Conservation (phyloP, 1,139 yeast species). For the Taphrina sp. region DNA sequence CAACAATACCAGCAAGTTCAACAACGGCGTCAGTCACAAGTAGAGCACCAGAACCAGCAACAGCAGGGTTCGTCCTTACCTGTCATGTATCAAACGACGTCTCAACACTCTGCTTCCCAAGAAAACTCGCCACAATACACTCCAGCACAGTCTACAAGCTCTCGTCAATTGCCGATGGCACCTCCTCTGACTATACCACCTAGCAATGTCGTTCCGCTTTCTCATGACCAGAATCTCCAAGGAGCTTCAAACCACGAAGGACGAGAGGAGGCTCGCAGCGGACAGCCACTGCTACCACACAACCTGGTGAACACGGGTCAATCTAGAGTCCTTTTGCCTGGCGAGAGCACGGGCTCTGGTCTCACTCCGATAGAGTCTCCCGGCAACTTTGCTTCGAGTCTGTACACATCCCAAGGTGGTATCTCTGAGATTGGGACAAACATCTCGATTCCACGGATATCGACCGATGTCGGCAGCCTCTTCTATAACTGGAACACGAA, state of each 20-base stretch:
- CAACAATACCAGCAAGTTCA: neutral
- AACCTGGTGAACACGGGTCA: neutral
- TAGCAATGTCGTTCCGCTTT: no score
- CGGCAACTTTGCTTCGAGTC: slow-evolving; percentile 13
- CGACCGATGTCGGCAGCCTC: slow-evolving; percentile 30
- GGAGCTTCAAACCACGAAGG: no score
- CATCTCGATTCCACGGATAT: slow-evolving; percentile 25
- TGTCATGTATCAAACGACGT: no score
- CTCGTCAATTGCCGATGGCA: slow-evolving; percentile 16
- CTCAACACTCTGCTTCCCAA: no score
- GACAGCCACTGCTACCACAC: neutral
- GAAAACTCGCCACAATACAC: no score
- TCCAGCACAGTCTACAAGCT: neutral
- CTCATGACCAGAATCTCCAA: no score
- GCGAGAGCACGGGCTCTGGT: neutral
- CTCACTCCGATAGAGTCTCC: slow-evolving; percentile 26
- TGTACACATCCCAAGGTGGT: slow-evolving; percentile 5
- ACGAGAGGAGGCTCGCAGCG: no score
- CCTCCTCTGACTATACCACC: slow-evolving; percentile 15
- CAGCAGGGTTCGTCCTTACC: no score
- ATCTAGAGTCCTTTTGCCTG: slow-evolving; percentile 7
- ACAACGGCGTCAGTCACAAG: neutral
- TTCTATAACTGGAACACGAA: slow-evolving; percentile 32
- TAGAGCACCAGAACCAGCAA: slow-evolving; percentile 9
- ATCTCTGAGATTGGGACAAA: slow-evolving; percentile 20